Evolutionary conservation across 345 rosid genomes (phyloP).

Genomic region (Sonneratia alba): DNA sequence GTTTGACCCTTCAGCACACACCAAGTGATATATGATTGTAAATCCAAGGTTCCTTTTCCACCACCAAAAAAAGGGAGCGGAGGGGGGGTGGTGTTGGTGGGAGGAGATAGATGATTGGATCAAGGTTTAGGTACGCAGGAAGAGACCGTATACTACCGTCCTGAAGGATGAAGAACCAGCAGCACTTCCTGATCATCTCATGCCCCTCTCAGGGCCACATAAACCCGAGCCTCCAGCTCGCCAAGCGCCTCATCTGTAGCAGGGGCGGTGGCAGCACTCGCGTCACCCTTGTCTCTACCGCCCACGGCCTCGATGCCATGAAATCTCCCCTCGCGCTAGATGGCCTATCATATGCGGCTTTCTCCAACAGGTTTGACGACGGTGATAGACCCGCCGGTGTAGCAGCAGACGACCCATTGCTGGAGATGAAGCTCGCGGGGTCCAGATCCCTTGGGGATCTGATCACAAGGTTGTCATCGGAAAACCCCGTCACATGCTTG

Average conservation of each 20-base stretch:
- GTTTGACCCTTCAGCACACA: too few relatives aligned
- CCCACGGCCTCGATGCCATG: conserved; percentile 32
- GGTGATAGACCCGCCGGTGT: conserved; percentile 18
- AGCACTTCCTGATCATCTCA: conserved; percentile 36
- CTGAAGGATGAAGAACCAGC: not conserved
- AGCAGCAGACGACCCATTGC: conserved; percentile 10
- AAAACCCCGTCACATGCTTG: conserved; percentile 12
- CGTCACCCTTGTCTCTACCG: conserved; percentile 36
- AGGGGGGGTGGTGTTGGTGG: too few relatives aligned
- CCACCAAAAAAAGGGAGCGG: too few relatives aligned
- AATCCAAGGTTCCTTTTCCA: too few relatives aligned
- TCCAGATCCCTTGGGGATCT: conserved; percentile 22
- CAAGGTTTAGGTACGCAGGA: too few relatives aligned
- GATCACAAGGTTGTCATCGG: conserved; percentile 10
- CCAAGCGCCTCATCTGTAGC: conserved; percentile 39
- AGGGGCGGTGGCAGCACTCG: conserved; percentile 21
- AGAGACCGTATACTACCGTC: too few relatives aligned
- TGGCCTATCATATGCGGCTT: conserved; percentile 34
- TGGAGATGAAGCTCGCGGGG: conserved; percentile 12
- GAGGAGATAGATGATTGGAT: too few relatives aligned
- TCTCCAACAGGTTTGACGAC: conserved; percentile 46
- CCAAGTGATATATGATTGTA: too few relatives aligned
- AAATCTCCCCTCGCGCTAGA: conserved; percentile 13
- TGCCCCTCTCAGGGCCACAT: conserved; percentile 56
- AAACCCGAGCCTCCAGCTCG: conserved; percentile 50